These are phyloP conservation scores for button mushroom (Agaricus bisporus) DNA, from an alignment of 768 basidiomycete genomes.

Conservation along the genomic window DNA sequence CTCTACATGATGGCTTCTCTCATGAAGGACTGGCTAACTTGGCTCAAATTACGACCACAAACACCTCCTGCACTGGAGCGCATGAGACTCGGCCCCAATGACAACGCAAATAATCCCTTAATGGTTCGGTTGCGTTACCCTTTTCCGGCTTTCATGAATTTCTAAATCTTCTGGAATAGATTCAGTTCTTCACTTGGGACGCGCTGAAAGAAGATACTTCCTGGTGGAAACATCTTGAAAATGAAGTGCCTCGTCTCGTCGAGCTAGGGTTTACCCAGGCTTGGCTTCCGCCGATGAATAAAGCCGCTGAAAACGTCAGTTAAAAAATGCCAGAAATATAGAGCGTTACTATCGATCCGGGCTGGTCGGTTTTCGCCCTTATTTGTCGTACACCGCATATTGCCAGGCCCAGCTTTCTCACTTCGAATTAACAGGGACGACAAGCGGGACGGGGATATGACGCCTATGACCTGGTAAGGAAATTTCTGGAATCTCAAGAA, in stretches of 20 bases:
- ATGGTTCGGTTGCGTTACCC: constrained; percentile 46
- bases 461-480: constrained; percentile 72
- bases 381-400: too few relatives aligned
- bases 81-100: constrained; percentile 58
- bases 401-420: too few relatives aligned
- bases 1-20: too few relatives aligned
- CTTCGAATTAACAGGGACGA: constrained; percentile 5
- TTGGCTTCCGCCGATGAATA: constrained; percentile 83
- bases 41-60: background rate
- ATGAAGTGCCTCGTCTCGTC: constrained; percentile 55
- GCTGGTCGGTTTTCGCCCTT: too few relatives aligned
- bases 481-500: background rate
- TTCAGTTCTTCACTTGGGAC: constrained; percentile 89
- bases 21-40: constrained; percentile 13
- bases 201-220: constrained; percentile 46
- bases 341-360: background rate
- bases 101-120: constrained; percentile 45
- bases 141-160: background rate
- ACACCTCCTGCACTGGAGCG: constrained; percentile 38
- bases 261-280: constrained; percentile 72
- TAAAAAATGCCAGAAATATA: background rate
- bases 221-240: constrained; percentile 79
- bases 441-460: constrained; percentile 78
- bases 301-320: constrained; percentile 58
- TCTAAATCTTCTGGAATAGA: constrained; percentile 25